Percentiles rank a stretch among this genome's conserved stretches.
Conservation (phyloP, 2,329 filamentous ascomycete genomes). For the Hypoxylon sp. region DNA sequence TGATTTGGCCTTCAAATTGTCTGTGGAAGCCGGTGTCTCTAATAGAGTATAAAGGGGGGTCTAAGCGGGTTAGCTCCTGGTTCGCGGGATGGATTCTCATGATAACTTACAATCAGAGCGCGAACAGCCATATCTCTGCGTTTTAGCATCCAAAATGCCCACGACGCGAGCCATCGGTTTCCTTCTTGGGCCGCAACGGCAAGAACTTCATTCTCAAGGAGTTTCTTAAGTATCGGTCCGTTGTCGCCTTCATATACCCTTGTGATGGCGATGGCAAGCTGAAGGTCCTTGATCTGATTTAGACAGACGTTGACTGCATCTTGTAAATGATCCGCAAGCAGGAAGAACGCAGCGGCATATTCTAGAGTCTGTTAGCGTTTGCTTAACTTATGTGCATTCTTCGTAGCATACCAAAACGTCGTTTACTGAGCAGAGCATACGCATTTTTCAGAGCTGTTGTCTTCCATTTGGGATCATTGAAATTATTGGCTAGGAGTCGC, state of each 20-base stretch:
- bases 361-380: conserved; percentile 62
- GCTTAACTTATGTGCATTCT: not conserved
- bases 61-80: conserved; percentile 51
- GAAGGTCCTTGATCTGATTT: conserved; percentile 86
- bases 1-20: conserved; percentile 72
- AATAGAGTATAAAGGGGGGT: conserved; percentile 80
- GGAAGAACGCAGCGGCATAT: conserved; percentile 95
- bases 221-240: conserved; percentile 73
- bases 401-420: conserved; percentile 74
- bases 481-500: conserved; percentile 87
- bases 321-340: conserved; percentile 83
- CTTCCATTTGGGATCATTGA: conserved; percentile 84
- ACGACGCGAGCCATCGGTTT: conserved; percentile 92
- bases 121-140: conserved; percentile 85
- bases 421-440: conserved; percentile 90
- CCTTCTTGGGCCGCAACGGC: conserved; percentile 79
- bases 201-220: conserved; percentile 83
- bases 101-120: conserved; percentile 73
- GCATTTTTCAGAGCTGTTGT: conserved; percentile 94
- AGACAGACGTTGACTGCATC: conserved; percentile 88
- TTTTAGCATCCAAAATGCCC: conserved; percentile 93
- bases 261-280: conserved; percentile 87
- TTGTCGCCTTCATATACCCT: conserved; percentile 89
- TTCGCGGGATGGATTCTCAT: not conserved
- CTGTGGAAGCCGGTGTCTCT: conserved; percentile 72